Evolutionary conservation across 306 rosid species (phyloP), one percentile per base, ranked within the genome.

Genomic region (Trichosanthes cucumerina): DNA sequence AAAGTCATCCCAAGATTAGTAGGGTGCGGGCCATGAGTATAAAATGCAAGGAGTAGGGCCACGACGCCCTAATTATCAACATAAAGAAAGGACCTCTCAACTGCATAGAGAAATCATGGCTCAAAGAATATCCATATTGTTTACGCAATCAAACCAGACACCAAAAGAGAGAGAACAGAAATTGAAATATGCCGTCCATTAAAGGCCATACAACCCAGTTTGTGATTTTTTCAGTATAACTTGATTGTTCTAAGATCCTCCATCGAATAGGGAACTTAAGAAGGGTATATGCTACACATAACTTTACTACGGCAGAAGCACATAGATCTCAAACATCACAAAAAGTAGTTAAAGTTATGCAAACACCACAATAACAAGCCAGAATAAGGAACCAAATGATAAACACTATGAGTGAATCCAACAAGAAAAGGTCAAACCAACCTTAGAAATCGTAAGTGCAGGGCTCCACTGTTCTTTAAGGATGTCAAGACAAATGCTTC

Each of bases 391-490:
- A 50, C 44, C 9, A 74, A 52, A 16, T 19, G 78, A 74, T 7
- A 2, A 74, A 31, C 46, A 31, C 46, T 16, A 8, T 26, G 41
- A 24, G 53, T 72, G 77, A 24, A 24, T 47, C 52, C 54, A 47
- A 16, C 44, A 44, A 16, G 23, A 52, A 24, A 47, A 52, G 24
- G 28, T 41, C 26, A n/a, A 50, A 34, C 47, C 0, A 50, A 74
- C 93, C 93, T 89, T 89, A 1, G 93, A 89, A 78, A 89, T 89
- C 14, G 93, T 89, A 41, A 89, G 93, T 1, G 93, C 93, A 0
- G 93, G 93, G 80, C 93, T 89, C 93, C 93, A 89, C 77, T 89
- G 93, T 81, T 89, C 93, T 74, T 89, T 89, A 36, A 89, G 91
- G 81, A 89, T 89, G 38, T 89, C 93, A 56, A 89, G 91, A 80